phyloP scores from a whole-genome alignment of 1,139 yeast genomes.

The Fermentozyma sake region DNA sequence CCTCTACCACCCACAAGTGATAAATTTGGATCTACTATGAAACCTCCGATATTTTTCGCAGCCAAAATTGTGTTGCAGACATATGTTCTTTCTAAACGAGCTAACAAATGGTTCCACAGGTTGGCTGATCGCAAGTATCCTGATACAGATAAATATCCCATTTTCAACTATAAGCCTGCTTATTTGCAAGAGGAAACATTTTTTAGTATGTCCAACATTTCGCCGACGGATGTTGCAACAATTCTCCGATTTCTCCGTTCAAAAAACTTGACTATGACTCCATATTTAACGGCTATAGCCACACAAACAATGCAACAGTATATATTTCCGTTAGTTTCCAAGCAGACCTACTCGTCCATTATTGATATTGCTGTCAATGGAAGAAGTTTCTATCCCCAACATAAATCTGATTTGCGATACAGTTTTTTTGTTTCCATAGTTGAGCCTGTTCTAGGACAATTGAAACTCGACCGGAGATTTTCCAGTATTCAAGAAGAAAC shows the following conservation, averaged over 20 bases:
- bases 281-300: slow-evolving; percentile 18
- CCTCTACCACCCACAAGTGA: slow-evolving; percentile 1
- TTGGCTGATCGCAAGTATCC: slow-evolving; percentile 6
- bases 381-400: slow-evolving; percentile 19
- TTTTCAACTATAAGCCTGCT: slow-evolving; percentile 13
- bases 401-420: slow-evolving; percentile 13
- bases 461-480: no score
- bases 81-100: background rate
- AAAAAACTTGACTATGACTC: slow-evolving; percentile 22
- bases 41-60: no score
- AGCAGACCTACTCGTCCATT: slow-evolving; percentile 9
- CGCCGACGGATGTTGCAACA: slow-evolving; percentile 3
- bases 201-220: slow-evolving; percentile 1
- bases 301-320: slow-evolving; percentile 19
- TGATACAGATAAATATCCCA: slow-evolving; percentile 11
- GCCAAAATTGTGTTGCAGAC: background rate
- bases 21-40: no score
- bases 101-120: slow-evolving; percentile 1
- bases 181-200: slow-evolving; percentile 4
- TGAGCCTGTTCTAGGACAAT: no score
- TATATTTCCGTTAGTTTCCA: slow-evolving; percentile 12
- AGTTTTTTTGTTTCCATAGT: slow-evolving; percentile 13
- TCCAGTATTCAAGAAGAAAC: slow-evolving; percentile 1
- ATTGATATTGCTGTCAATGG: slow-evolving; percentile 20
- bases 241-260: slow-evolving; percentile 12